Base-by-base conservation (phyloP, 176 grass and related monocot genomes). In the Elaeis guineensis region DNA sequence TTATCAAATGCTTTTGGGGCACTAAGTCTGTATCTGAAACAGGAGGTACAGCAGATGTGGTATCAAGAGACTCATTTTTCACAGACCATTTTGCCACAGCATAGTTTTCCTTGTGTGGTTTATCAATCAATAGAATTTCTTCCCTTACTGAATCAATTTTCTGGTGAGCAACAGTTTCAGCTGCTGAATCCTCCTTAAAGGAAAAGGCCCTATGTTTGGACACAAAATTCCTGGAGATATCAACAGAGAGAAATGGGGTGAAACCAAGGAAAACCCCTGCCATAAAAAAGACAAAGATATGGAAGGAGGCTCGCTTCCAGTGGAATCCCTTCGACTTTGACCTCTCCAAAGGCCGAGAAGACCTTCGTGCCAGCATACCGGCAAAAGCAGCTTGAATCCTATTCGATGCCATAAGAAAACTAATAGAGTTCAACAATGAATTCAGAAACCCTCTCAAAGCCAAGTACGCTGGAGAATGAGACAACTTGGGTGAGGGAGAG, bases 231-330 rank as follows among this genome's bases (percentile, higher is more conserved):
- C 82, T 78, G 22, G 73, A 81, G 21, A 97, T 61, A 57, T 97
- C 81, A 0, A 91, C 73, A 0, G 87, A 77, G 54, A 91, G 80
- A 52, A 97, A 80, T 0, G 84, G 87, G 19, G 79, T 88, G 59
- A 91, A 91, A 19, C 87, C 92, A 1, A 97, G 75, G 50, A 97
- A 85, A 65, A 82, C 77, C 44, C 92, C 92, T 0, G 83, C 11
- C 63, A 86, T 69, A 75, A 97, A 97, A 61, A 75, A 97, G 1
- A 88, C 16, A 26, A 84, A 56, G 8, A 90, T 53, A 84, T 75
- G 79, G 21, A 78, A 59, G 5, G 63, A 53, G 16, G 59, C 48
- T 62, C 78, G 77, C 74, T 75, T 97, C 83, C 87, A 97, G 53
- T 61, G 81, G 17, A 72, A 17, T 32, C 78, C 81, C 70, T 75